Evolutionary conservation across 345 rosid species (phyloP), one percentile per base, ranked within the genome.

Genomic region (Stellera chamaejasme): DNA sequence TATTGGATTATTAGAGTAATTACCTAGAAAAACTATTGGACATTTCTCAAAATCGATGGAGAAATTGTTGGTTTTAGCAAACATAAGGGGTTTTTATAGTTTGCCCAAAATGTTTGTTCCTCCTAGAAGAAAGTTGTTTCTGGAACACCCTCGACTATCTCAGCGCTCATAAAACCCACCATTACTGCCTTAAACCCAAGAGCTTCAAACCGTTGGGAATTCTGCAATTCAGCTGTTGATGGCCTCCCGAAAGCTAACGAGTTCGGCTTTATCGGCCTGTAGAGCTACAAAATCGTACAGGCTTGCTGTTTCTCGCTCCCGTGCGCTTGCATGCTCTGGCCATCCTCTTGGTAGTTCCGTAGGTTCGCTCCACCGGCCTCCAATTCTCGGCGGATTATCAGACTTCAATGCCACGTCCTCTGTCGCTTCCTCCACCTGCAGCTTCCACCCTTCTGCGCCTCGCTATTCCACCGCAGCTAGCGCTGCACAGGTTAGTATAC

Each of bases 181-280:
- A 3, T 5, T 32, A 32, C 9, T 8, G 39, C 9, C 39, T 32
- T 32, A 8, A 32, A 32, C 39, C 58, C 59, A 27, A 12, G 5
- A 28, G 48, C 10, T 32, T 27, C 4, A n/a, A 52, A 26, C 39
- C 39, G 39, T 8, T 32, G 5, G 39, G 39, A 32, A 32, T 32
- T 8, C 39, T 32, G 39, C 39, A 32, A 32, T 32, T 32, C 39
- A 32, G 14, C 16, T 2, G 3, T 23, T 25, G 6, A 72, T 76
- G 82, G 81, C 79, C 10, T 76, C 77, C 12, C 52, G 72, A 55
- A 65, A 66, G 61, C 56, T 79, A 25, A 52, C 75, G n/a, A 76
- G 62, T 43, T 69, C 72, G 0, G 63, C 72, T 36, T n/a, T 59
- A 10, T 45, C 66, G 10, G 60, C 72, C 47, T 15, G 73, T 5